Base-by-base conservation (phyloP, 345 rosid species). In the Citrus australasica region DNA sequence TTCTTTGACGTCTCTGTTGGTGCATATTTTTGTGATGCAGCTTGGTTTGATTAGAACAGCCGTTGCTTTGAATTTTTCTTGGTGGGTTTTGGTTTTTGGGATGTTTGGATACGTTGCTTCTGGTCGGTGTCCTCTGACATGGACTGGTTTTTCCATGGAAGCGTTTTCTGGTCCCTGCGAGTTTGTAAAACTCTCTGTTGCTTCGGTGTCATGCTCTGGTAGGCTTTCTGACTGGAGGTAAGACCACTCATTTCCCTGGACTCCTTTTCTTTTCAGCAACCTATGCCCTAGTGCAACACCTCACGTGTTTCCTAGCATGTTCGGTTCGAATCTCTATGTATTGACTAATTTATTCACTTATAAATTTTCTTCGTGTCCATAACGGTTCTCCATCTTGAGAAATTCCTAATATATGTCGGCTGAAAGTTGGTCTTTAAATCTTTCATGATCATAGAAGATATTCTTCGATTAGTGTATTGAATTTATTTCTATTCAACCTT, bases 161-260 rank as follows among this genome's bases (percentile, higher is more conserved):
- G 98, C 98, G 21, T 93, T 93, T 72, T 75, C 87, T 68, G 93
- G 92, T 17, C 91, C 91, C 7, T 90, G 93, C 92, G 92, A 89
- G 56, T 89, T 89, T 51, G 28, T 81, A 55, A 90, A 90, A 73
- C 93, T 93, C 74, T 93, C 98, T 27, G 81, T 85, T 21, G 88
- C 98, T 30, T 92, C 98, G 98, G 97, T 0, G 82, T 92, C 84
- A 93, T 93, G 98, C 79, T 93, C 19, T 93, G 94, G 98, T 94
- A 81, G 14, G 48, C 48, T 10, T 42, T 42, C 14, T 10, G 16
- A 3, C 35, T 33, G 35, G 35, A 33, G 98, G 10, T 95, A 89
- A 66, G 51, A 0, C 62, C 16, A 10, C 6, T 9, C 33, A 13
- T 24, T 53, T 61, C 53, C 1, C 53, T 48, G 0, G 14, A 11